These are phyloP conservation scores for Melanomma pulvis-pyrius DNA, from an alignment of 495 filamentous ascomycete species.

Conservation along the genomic window DNA sequence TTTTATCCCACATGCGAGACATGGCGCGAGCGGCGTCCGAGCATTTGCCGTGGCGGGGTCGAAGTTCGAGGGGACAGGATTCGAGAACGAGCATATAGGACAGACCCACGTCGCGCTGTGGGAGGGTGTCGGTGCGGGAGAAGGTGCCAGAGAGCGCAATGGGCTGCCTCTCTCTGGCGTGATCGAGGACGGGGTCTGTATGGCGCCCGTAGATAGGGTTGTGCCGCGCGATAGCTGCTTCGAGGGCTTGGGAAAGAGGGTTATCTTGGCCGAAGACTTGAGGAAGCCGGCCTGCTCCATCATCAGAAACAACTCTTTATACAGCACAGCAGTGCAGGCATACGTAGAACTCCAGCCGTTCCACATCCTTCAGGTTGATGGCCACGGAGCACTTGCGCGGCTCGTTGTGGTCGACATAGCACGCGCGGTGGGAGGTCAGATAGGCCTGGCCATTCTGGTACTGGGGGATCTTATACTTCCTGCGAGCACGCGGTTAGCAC, in stretches of 20 bases:
- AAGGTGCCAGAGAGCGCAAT: conserved; percentile 49
- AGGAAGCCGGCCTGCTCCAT: conserved; percentile 77
- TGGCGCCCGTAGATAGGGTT: conserved; percentile 44
- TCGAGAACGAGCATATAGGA: conserved; percentile 96
- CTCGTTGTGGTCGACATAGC: conserved; percentile 89
- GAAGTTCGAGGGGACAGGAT: conserved; percentile 90
- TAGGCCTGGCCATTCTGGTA: conserved; percentile 96
- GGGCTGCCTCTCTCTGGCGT: conserved; percentile 55
- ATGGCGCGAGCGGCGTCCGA: conserved; percentile 78
- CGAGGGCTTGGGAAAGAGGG: conserved; percentile 73
- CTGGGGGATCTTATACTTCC: conserved; percentile 92
- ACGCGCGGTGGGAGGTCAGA: conserved; percentile 89
- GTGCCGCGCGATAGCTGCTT: conserved; percentile 57
- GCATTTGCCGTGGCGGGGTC: conserved; percentile 75
- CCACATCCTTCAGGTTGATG: conserved; percentile 87
- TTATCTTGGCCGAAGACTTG: conserved; percentile 94
- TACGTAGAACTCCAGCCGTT: conserved; percentile 89
- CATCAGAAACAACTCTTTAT: conserved; percentile 11
- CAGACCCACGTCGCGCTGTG: conserved; percentile 92
- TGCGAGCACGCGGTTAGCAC: conserved; percentile 43
- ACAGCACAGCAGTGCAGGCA: not conserved
- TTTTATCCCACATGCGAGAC: conserved; percentile 91
- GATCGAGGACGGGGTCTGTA: conserved; percentile 46
- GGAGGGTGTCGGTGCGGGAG: conserved; percentile 54
- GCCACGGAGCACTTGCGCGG: conserved; percentile 83